Base-by-base conservation (phyloP, 257 asterid species). In the Lithospermum erythrorhizon region DNA sequence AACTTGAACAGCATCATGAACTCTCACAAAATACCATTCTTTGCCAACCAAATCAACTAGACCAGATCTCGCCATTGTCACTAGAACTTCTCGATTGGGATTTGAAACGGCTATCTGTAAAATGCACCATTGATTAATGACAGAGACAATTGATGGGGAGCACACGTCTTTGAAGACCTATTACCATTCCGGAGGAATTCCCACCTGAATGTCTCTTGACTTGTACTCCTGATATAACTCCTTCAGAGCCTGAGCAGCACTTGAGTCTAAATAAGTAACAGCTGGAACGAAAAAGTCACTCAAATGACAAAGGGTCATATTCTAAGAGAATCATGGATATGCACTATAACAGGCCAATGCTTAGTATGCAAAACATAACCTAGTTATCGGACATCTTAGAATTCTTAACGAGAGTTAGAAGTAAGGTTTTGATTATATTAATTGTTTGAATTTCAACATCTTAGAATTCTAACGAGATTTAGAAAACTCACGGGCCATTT, bases 401-500 rank as follows among this genome's bases (percentile, higher is more conserved):
- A 29, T 3, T 3, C 35, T 3, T n/a, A 29, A 29, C 35, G 6
- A 29, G 5, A 29, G 3, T 29, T 29, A 29, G 35, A 29, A 29
- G 35, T 3, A 29, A 3, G 35, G 35, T 29, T 29, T 29, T 29
- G 35, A 29, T 29, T 29, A 29, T 29, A 29, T 6, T 29, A 3
- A n/a, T n/a, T n/a, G n/a, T n/a, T n/a, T n/a, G n/a, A n/a, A n/a
- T n/a, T n/a, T n/a, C n/a, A n/a, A n/a, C n/a, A n/a, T n/a, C n/a
- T n/a, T n/a, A n/a, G n/a, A n/a, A n/a, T n/a, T n/a, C n/a, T n/a
- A n/a, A n/a, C n/a, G n/a, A n/a, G n/a, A n/a, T n/a, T n/a, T n/a
- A n/a, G n/a, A 27, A 27, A 27, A 27, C 98, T 91, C 67, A 91
- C 97, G 98, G 29, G 98, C 98, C 98, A 91, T 82, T 79, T 91